phyloP scores from a whole-genome alignment of 106 monocot species.

The Dioscorea alata region DNA sequence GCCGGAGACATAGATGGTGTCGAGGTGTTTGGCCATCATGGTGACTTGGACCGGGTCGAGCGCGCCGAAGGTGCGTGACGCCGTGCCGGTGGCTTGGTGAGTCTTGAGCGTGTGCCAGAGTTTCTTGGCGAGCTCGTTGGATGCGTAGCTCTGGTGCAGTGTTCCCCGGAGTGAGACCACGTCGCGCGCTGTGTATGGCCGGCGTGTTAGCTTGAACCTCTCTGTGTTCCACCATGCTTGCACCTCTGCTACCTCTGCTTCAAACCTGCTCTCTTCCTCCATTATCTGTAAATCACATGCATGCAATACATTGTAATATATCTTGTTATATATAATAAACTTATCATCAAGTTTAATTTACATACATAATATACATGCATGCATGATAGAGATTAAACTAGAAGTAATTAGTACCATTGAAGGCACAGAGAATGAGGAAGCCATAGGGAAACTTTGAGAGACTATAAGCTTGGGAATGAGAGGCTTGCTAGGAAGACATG shows the following conservation, averaged over 20 bases:
- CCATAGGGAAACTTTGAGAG: constrained; percentile 24
- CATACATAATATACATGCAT: too few species aligned
- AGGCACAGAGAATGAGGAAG: constrained; percentile 22
- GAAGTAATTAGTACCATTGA: constrained; percentile 23
- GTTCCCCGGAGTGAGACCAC: constrained; percentile 80
- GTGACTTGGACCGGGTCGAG: constrained; percentile 92
- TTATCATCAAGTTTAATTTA: too few species aligned
- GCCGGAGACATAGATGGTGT: constrained; percentile 89
- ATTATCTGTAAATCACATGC: constrained; percentile 33
- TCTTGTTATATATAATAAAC: too few species aligned
- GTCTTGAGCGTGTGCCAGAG: constrained; percentile 76
- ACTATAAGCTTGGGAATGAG: not conserved
- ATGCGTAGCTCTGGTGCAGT: constrained; percentile 75
- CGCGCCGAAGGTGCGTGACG: constrained; percentile 90
- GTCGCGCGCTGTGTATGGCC: constrained; percentile 79
- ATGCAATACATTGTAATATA: too few species aligned
- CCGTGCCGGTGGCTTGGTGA: constrained; percentile 74
- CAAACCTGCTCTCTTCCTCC: constrained; percentile 84
- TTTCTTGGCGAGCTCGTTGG: constrained; percentile 69
- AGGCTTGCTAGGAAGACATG: not conserved
- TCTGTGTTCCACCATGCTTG: constrained; percentile 74
- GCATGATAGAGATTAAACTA: not conserved
- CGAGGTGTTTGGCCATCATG: constrained; percentile 92
- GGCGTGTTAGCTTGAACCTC: constrained; percentile 69
- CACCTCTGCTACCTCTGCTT: constrained; percentile 83